Evolutionary conservation across 768 basidiomycete genomes (phyloP).

Genomic region (Podaxis rugospora): DNA sequence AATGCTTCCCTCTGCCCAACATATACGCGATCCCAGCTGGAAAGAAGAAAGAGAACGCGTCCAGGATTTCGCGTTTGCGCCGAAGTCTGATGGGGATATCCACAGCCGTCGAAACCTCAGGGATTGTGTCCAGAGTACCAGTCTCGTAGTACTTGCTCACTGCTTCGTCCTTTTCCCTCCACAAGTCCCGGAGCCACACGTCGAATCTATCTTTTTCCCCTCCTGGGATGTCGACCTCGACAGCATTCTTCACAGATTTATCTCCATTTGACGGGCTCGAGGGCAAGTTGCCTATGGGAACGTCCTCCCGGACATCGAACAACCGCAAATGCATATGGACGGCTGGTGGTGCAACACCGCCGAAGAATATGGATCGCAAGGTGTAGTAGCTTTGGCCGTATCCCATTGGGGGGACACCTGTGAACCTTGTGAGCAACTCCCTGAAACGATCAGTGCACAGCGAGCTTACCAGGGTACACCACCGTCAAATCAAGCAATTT

Average conservation of each 20-base stretch:
- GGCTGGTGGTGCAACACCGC: slow-evolving; percentile 74
- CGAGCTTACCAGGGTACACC: slow-evolving; percentile 76
- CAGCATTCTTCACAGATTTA: slow-evolving; percentile 23
- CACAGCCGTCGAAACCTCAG: slow-evolving; percentile 23
- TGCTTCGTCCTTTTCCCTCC: slow-evolving; percentile 80
- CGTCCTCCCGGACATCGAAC: slow-evolving; percentile 60
- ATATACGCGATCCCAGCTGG: slow-evolving; percentile 50
- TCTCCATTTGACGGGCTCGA: slow-evolving; percentile 27
- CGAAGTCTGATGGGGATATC: slow-evolving; percentile 61
- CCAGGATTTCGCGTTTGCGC: slow-evolving; percentile 48
- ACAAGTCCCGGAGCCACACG: slow-evolving; percentile 74
- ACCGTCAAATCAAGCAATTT: slow-evolving; percentile 89
- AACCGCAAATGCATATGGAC: slow-evolving; percentile 86
- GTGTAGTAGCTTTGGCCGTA: slow-evolving; percentile 92
- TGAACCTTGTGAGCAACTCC: slow-evolving; percentile 11
- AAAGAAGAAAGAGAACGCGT: slow-evolving; percentile 69
- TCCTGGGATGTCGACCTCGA: slow-evolving; percentile 48
- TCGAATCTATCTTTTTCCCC: slow-evolving; percentile 70
- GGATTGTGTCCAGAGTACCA: slow-evolving; percentile 37
- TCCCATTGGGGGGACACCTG: slow-evolving; percentile 72
- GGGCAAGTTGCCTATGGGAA: slow-evolving; percentile 67
- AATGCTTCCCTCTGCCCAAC: slow-evolving; percentile 30
- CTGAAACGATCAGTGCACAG: background rate
- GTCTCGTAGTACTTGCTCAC: slow-evolving; percentile 63
- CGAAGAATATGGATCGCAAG: slow-evolving; percentile 81